phyloP scores from a whole-genome alignment of 2,329 filamentous ascomycete species.

The Epichloe sp. region DNA sequence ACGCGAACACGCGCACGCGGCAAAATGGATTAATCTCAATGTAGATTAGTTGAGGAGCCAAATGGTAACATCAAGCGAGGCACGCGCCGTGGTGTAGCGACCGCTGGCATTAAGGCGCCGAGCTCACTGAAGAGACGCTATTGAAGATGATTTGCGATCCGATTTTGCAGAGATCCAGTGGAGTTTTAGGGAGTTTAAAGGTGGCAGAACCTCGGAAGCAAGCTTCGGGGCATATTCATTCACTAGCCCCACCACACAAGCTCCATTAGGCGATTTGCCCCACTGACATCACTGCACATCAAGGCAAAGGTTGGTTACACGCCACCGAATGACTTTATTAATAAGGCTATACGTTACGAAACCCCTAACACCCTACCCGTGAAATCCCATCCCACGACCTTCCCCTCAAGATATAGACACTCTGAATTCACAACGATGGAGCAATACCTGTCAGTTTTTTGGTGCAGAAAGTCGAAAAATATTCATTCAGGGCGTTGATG shows the following conservation, averaged over 20 bases:
- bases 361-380: not conserved
- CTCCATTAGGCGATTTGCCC: not conserved
- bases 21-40: not conserved
- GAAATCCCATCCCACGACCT: not conserved
- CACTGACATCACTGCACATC: not conserved
- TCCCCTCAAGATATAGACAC: not conserved
- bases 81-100: not conserved
- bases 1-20: not conserved
- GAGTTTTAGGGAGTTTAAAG: slow-evolving; percentile 6
- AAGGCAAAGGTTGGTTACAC: not conserved
- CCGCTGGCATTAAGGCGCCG: slow-evolving; percentile 3
- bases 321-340: not conserved
- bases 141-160: slow-evolving; percentile 3
- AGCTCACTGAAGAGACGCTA: slow-evolving; percentile 4
- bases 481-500: slow-evolving; percentile 68
- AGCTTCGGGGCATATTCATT: not conserved
- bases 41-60: not conserved
- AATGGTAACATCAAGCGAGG: not conserved
- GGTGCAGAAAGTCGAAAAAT: slow-evolving; percentile 62
- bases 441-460: slow-evolving; percentile 29
- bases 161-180: slow-evolving; percentile 5
- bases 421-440: not conserved
- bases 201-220: slow-evolving; percentile 9
- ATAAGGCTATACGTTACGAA: not conserved
- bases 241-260: not conserved